Evolutionary conservation across 1,139 yeast species (phyloP).

Genomic region (Lodderomyces beijingensis): DNA sequence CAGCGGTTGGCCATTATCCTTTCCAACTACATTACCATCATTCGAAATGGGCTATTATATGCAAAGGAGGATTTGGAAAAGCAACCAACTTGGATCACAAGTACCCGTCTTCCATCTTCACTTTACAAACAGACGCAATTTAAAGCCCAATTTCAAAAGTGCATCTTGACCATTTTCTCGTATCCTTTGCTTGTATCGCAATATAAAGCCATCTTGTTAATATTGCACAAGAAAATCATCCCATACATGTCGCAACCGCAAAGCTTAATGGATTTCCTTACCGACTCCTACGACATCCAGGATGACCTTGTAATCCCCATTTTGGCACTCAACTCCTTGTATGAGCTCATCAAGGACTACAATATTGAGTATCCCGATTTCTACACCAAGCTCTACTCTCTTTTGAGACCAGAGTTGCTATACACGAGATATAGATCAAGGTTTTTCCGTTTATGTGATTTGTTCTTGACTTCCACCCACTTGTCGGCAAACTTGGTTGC

Average conservation of each 20-base stretch:
- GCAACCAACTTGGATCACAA: slow-evolving; percentile 22
- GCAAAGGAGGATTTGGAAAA: slow-evolving; percentile 30
- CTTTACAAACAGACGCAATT: slow-evolving; percentile 56
- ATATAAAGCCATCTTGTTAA: slow-evolving; percentile 62
- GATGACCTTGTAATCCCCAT: slow-evolving; percentile 58
- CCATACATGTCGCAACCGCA: slow-evolving; percentile 82
- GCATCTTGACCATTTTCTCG: slow-evolving; percentile 56
- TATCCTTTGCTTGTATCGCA: slow-evolving; percentile 51
- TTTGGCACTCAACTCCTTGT: slow-evolving; percentile 81
- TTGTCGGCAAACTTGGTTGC: slow-evolving; percentile 81
- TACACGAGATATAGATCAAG: slow-evolving; percentile 82
- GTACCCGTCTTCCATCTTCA: slow-evolving; percentile 45
- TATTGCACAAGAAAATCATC: slow-evolving; percentile 78
- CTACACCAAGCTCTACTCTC: slow-evolving; percentile 73
- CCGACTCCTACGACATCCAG: slow-evolving; percentile 67
- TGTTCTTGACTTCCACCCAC: slow-evolving; percentile 85
- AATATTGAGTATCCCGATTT: slow-evolving; percentile 93
- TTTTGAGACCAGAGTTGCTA: slow-evolving; percentile 69
- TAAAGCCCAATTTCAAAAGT: slow-evolving; percentile 63
- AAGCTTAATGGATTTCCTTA: slow-evolving; percentile 84
- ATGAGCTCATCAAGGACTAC: slow-evolving; percentile 74
- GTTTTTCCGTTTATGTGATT: slow-evolving; percentile 80
- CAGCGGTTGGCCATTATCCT: slow-evolving; percentile 23
- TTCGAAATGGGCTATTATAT: slow-evolving; percentile 27
- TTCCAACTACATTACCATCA: slow-evolving; percentile 37